Base-by-base conservation (phyloP, 176 grass and related monocot genomes). In the Oryza nivara region DNA sequence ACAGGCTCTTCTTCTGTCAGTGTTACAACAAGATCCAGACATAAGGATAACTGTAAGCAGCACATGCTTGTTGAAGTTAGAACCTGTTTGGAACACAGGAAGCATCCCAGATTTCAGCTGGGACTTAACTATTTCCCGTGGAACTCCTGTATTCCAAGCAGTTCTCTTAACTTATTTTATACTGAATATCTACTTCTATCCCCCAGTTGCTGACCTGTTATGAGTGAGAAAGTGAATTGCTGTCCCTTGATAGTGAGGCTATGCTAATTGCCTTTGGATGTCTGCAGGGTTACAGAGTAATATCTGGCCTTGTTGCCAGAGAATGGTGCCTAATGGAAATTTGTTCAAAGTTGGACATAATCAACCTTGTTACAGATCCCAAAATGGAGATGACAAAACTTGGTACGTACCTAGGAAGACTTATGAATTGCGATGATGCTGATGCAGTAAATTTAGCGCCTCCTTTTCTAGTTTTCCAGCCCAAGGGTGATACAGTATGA, bases 281-380 rank as follows among this genome's bases (percentile, higher is more conserved):
- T 67, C 77, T 64, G 74, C 91, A 98, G 95, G 85, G 69, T 65
- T 98, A 98, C 15, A 93, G 91, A 88, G 51, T 95, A 79, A 60
- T 93, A 76, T 84, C 92, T 80, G 91, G 77, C 28, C 73, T 98
- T 34, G 92, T 90, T 68, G 43, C 86, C 68, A 85, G 95, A 44
- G 84, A 91, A 76, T 98, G 95, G 95, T 90, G 91, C 82, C 77
- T 98, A 80, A 91, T 81, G 75, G 91, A 98, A 88, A 65, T 98
- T 70, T 98, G 89, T 70, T 92, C 74, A 68, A 92, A 92, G 56
- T 78, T 80, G 49, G 95, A 95, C 25, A 98, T 98, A 72, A 92
- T 98, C 67, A 65, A 65, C 63, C 45, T 95, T n/a, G 80, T 95
- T 73, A 98, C 91, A 3, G 87, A 98, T 80, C 91, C 89, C 49